Evolutionary conservation across 2,329 filamentous ascomycete species (phyloP).

Genomic region (Hypoxylon sp.): DNA sequence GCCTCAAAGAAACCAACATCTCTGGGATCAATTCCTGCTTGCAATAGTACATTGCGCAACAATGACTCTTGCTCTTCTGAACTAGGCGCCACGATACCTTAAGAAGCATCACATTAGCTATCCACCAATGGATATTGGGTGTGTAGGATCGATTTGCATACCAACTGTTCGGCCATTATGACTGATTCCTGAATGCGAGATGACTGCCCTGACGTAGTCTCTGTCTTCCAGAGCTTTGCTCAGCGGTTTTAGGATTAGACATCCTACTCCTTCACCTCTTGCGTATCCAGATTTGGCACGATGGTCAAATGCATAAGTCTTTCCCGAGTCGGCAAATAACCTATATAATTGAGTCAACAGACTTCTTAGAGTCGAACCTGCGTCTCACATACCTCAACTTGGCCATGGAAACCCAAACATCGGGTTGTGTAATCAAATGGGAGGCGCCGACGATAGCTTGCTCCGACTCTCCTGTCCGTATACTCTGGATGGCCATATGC

Average conservation of each 20-base stretch:
- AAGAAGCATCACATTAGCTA: conserved; percentile 2
- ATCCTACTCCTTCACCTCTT: conserved; percentile 34
- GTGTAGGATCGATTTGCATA: conserved; percentile 8
- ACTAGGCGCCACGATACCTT: conserved; percentile 37
- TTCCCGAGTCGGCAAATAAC: conserved; percentile 34
- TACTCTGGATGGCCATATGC: conserved; percentile 35
- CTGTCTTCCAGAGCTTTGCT: conserved; percentile 30
- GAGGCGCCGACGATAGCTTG: conserved; percentile 35
- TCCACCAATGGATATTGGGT: not conserved
- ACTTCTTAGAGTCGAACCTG: not conserved
- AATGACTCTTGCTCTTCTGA: conserved; percentile 33
- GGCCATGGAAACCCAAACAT: conserved; percentile 37
- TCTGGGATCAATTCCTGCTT: conserved; percentile 27
- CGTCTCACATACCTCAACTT: conserved; percentile 25
- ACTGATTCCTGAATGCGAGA: conserved; percentile 34
- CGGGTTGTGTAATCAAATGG: conserved; percentile 35
- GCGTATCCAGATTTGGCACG: conserved; percentile 35
- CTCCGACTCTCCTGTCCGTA: conserved; percentile 34
- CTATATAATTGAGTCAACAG: conserved; percentile 11
- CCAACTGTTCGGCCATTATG: conserved; percentile 35
- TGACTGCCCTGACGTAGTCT: conserved; percentile 32
- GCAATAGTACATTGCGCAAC: conserved; percentile 28
- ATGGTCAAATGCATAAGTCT: conserved; percentile 36
- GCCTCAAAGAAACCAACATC: conserved; percentile 36
- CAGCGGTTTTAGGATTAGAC: conserved; percentile 34